Conservation (phyloP, 306 rosid species). For the Cucurbita ficifolia region DNA sequence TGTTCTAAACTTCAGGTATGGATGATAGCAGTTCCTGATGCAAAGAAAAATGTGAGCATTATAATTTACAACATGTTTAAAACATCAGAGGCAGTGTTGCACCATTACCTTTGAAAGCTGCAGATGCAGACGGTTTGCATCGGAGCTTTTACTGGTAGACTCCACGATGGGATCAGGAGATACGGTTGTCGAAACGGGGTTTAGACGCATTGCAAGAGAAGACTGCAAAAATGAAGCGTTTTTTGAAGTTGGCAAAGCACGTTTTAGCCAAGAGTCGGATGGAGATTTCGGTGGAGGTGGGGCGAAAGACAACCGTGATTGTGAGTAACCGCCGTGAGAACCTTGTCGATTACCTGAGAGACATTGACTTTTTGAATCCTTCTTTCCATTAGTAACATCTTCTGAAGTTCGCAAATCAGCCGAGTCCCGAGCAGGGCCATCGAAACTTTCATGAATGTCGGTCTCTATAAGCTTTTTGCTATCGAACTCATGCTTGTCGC, state of each 20-base stretch:
- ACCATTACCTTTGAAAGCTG: constrained; percentile 48
- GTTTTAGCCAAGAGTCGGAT: constrained; percentile 87
- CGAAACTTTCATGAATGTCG: constrained; percentile 5
- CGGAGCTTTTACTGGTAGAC: constrained; percentile 38
- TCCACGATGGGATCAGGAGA: constrained; percentile 34
- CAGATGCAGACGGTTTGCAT: constrained; percentile 22
- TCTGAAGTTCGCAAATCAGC: constrained; percentile 11
- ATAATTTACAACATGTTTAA: constrained; percentile 9
- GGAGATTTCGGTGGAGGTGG: constrained; percentile 78
- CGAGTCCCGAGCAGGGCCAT: constrained; percentile 9
- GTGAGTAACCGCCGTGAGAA: constrained; percentile 9
- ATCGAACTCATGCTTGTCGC: neutral
- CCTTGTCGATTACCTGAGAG: neutral
- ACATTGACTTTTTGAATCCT: constrained; percentile 24
- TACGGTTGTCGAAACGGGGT: constrained; percentile 9
- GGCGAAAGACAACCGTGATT: constrained; percentile 24
- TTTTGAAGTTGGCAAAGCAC: constrained; percentile 47
- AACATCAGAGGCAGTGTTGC: neutral
- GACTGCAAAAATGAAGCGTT: constrained; percentile 20
- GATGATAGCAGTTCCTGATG: constrained; percentile 43
- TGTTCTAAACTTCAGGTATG: constrained; percentile 51
- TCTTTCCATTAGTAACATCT: constrained; percentile 5
- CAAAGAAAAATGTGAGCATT: constrained; percentile 8
- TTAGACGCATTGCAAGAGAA: constrained; percentile 19
- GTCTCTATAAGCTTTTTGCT: neutral